Evolutionary conservation across 2,329 filamentous ascomycete genomes (phyloP), one percentile per base, ranked within the genome.

Genomic region (Hypoxylon sp.): DNA sequence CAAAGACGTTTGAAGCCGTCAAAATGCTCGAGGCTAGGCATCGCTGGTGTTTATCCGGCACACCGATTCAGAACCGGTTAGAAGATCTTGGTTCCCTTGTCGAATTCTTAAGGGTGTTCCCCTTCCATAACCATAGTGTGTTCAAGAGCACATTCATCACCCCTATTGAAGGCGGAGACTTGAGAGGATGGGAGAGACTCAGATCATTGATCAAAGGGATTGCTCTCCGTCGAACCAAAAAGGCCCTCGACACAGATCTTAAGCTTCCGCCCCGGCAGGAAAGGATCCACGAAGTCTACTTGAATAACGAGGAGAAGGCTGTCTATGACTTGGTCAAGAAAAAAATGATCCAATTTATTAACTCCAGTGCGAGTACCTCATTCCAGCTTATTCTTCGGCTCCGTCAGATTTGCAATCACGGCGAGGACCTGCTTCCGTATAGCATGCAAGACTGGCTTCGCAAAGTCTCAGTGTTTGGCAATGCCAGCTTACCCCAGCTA

Each of bases 391-490:
- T 60, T n/a, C 52, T 53, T 29, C 52, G 52, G 17, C 57, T 56
- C 48, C 57, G 52, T 13, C 57, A 60, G 20, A 49, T 60, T 38
- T 60, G 57, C 13, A 60, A 60, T 38, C 57, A 60, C 17, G 52
- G 57, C 15, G 37, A 31, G 15, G 52, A 48, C 29, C 21, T 60
- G 10, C 57, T 60, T 23, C 57, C 57, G 3, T 31, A 31, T 2
- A 35, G 29, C 21, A 20, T 56, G 6, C 37, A 18, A 43, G 3
- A 20, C 31, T 56, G 57, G 57, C 52, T 60, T 3, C 13, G 24
- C 1, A 13, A 56, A 5, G 38, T 21, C 9, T 40, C 48, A 3
- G 6, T 31, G 13, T 42, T 51, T 29, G 23, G 24, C 4, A 11
- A 15, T 24, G 4, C 17, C 23, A 7, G 2, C 0, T 17, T 23